These are phyloP conservation scores for Lojkania enalia DNA, from an alignment of 2,329 filamentous ascomycete genomes.

Conservation along the genomic window DNA sequence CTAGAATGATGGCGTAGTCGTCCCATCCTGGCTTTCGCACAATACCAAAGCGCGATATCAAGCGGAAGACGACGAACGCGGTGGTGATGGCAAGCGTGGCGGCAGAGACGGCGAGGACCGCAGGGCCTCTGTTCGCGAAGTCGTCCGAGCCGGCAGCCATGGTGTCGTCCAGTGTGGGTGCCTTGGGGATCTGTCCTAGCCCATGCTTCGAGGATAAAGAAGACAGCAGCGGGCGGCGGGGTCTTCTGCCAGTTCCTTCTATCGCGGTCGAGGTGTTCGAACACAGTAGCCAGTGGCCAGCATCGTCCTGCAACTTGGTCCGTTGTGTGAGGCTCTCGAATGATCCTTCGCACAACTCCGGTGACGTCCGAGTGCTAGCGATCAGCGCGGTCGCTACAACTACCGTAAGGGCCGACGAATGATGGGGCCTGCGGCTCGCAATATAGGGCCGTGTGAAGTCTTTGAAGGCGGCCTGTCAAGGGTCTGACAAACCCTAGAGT, in stretches of 20 bases:
- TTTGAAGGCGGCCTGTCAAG: not conserved
- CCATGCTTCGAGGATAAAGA: conserved; percentile 12
- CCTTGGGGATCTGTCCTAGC: conserved; percentile 13
- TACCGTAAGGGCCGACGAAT: not conserved
- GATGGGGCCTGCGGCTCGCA: not conserved
- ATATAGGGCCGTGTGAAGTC: not conserved
- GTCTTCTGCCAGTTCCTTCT: conserved; percentile 11
- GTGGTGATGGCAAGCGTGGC: conserved; percentile 70
- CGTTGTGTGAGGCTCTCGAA: not conserved
- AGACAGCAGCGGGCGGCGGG: not conserved
- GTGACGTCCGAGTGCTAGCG: no score
- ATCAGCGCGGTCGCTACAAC: no score
- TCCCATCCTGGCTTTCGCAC: conserved; percentile 73
- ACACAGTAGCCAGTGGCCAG: conserved; percentile 20
- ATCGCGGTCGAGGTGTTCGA: conserved; percentile 34
- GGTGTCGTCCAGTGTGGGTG: conserved; percentile 15
- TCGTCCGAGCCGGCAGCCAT: conserved; percentile 30
- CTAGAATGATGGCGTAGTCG: conserved; percentile 78
- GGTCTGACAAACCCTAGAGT: conserved; percentile 8
- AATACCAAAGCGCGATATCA: conserved; percentile 73
- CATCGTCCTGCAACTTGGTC: conserved; percentile 21
- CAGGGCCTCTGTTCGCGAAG: conserved; percentile 33
- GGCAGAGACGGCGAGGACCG: conserved; percentile 71
- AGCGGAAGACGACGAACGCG: conserved; percentile 72
- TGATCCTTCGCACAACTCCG: no score